Evolutionary conservation across 148 eudicot genomes (phyloP), one percentile per base, ranked within the genome.

Genomic region (Drosera capensis): DNA sequence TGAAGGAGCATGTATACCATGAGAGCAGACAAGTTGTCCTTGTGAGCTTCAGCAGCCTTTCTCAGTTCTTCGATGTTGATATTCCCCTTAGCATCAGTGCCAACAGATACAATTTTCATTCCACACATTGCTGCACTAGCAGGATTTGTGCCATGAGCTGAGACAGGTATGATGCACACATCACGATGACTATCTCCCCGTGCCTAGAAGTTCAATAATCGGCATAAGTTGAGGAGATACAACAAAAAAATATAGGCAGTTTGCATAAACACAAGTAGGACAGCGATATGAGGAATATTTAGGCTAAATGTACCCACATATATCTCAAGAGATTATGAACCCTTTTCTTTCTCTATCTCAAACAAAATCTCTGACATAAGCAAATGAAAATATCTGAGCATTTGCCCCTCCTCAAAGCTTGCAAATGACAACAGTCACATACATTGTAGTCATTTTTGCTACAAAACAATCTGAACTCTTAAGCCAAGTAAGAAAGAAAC

Each of bases 71-170:
- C 83, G 52, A 84, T 75, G 52, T 90, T 90, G 45, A 90, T 84
- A 64, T 90, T 90, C 62, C 97, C 97, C 68, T 90, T 78, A 12
- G 95, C 76, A 68, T 90, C 97, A 20, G 97, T 90, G 54, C 97
- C 97, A 43, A 90, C 76, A 48, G 88, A 38, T 28, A 90, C 93
- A 58, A 90, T 90, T 62, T 80, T 84, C 97, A 90, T 90, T 46
- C 97, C 97, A 37, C 97, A 90, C 97, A 90, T 90, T 41, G 97
- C 97, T 39, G 97, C 97, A 75, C 93, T 90, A 14, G 97, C 97
- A 46, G 97, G 97, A 65, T 90, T 90, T 30, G 97, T 90, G 55
- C 97, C 97, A 63, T 90, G 97, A 25, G 97, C 97, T 7, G 97
- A 90, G 39, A 84, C 82, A 8, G 97, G 97, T 13, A 90, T 90